Conservation (phyloP, 208 protist species). For the Porcisia hertigi region DNA sequence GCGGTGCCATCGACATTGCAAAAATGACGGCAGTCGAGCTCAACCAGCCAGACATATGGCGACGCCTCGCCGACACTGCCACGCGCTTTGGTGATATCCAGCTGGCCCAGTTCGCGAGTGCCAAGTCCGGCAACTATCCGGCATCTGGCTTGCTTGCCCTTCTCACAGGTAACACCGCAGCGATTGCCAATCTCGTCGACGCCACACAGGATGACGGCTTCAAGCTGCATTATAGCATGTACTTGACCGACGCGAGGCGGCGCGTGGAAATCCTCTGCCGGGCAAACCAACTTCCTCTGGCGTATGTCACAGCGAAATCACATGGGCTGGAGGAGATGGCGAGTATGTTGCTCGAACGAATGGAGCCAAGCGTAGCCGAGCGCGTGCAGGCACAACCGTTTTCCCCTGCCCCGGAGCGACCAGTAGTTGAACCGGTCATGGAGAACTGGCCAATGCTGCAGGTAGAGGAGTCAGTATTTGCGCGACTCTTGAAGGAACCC, state of each 20-base stretch:
- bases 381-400: constrained; percentile 26
- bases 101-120: constrained; percentile 95
- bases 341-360: constrained; percentile 41
- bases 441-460: constrained; percentile 88
- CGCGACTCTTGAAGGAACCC: constrained; percentile 71
- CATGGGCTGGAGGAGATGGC: constrained; percentile 89
- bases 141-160: constrained; percentile 94
- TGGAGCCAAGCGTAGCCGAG: constrained; percentile 57
- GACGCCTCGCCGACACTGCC: constrained; percentile 91
- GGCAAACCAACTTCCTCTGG: constrained; percentile 63
- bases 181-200: constrained; percentile 93
- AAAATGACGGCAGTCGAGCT: constrained; percentile 90
- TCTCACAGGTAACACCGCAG: constrained; percentile 96
- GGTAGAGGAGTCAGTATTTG: constrained; percentile 77
- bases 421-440: constrained; percentile 33
- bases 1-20: constrained; percentile 96
- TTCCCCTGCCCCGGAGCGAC: constrained; percentile 3
- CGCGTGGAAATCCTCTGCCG: constrained; percentile 84
- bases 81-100: constrained; percentile 95
- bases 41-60: constrained; percentile 93
- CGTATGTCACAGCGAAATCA: constrained; percentile 43
- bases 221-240: constrained; percentile 94
- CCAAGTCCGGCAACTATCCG: constrained; percentile 94
- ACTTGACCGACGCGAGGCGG: constrained; percentile 85
- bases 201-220: constrained; percentile 88